phyloP scores from a whole-genome alignment of 805 yeast genomes.

The Priceomyces carsonii region DNA sequence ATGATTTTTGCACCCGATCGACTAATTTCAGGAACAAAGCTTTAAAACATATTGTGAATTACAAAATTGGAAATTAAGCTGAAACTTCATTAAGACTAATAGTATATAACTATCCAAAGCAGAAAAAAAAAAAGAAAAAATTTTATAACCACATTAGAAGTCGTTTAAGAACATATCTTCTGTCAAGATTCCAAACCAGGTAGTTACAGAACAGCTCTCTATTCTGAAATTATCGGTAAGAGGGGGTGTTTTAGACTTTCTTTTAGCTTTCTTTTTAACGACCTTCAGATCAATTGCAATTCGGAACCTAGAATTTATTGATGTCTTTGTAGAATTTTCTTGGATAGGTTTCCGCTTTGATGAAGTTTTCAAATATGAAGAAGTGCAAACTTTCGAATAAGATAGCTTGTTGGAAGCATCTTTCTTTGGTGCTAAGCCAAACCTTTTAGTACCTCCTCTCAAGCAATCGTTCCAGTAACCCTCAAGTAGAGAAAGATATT shows the following conservation, averaged over 20 bases:
- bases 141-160: too few species aligned
- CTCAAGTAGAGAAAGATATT: conserved; percentile 14
- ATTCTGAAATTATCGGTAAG: conserved; percentile 6
- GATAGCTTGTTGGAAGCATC: neutral
- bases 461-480: conserved; percentile 9
- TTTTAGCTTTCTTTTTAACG: conserved; percentile 3
- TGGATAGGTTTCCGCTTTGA: neutral
- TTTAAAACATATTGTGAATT: conserved; percentile 1
- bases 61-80: conserved; percentile 4
- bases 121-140: too few species aligned
- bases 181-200: conserved; percentile 10
- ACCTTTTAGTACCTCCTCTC: conserved; percentile 4
- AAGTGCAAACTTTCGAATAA: conserved; percentile 4
- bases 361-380: conserved; percentile 5
- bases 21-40: neutral
- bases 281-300: conserved; percentile 8
- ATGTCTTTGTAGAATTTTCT: neutral
- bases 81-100: conserved; percentile 2
- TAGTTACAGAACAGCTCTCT: conserved; percentile 8
- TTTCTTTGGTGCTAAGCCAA: neutral
- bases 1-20: too few species aligned
- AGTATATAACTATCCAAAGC: too few species aligned
- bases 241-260: neutral
- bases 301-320: conserved; percentile 8
- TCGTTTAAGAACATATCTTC: conserved; percentile 12